Evolutionary conservation across 73 alveolate species (phyloP).

Genomic region (Paramecium pentaurelia): DNA sequence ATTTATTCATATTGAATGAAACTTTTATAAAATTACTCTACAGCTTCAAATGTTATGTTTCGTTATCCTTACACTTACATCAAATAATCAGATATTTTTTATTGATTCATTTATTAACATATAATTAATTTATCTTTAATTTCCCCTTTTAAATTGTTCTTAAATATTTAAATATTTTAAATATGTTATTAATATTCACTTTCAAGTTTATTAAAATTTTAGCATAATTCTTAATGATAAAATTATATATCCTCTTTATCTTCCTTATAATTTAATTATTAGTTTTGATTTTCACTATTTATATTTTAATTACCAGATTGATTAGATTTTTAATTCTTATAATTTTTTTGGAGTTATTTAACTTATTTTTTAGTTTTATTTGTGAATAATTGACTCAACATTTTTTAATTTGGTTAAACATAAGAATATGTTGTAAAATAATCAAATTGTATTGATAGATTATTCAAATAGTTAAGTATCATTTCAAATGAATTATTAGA

Average conservation of each 20-base stretch:
- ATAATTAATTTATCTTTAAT: background rate
- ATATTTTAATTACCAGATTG: background rate
- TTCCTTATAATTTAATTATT: background rate
- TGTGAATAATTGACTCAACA: background rate
- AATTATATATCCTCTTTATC: background rate
- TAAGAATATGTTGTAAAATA: background rate
- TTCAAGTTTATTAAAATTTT: background rate
- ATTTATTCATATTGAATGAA: background rate
- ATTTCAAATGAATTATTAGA: background rate
- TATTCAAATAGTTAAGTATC: background rate
- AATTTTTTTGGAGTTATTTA: background rate
- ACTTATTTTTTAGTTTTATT: background rate
- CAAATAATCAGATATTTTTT: background rate
- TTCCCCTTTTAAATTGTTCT: background rate
- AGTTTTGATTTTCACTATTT: background rate
- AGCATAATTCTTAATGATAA: background rate
- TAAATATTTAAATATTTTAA: background rate
- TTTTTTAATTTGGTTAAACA: background rate
- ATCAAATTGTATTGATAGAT: background rate
- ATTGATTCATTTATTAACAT: background rate
- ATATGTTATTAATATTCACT: background rate
- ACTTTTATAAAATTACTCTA: background rate
- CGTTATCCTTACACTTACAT: constrained; percentile 22
- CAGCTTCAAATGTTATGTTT: background rate
- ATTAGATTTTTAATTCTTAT: background rate